These are phyloP conservation scores for Fusarium sp. DNA, from an alignment of 2,329 filamentous ascomycete species.

Conservation along the genomic window DNA sequence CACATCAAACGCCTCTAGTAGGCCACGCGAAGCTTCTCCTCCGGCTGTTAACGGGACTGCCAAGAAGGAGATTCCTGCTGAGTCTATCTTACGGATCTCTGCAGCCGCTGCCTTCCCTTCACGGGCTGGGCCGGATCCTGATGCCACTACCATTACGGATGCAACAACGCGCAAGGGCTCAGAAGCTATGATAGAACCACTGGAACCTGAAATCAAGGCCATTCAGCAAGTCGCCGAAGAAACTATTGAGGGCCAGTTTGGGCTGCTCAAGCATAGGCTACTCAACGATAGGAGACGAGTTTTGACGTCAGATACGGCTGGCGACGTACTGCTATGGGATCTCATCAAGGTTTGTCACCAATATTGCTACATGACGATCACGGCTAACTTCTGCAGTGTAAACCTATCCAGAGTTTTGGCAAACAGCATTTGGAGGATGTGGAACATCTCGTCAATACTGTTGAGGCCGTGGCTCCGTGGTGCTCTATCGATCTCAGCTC, in stretches of 20 bases:
- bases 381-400: slow-evolving; percentile 65
- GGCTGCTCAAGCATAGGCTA: slow-evolving; percentile 90
- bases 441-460: slow-evolving; percentile 83
- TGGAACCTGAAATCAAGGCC: slow-evolving; percentile 59
- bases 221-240: slow-evolving; percentile 76
- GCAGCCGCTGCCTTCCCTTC: slow-evolving; percentile 82
- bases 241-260: slow-evolving; percentile 93
- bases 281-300: slow-evolving; percentile 91
- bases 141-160: slow-evolving; percentile 62
- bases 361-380: too few species aligned
- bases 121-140: slow-evolving; percentile 61
- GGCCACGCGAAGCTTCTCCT: slow-evolving; percentile 48
- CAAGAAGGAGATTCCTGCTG: slow-evolving; percentile 76
- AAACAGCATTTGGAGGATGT: slow-evolving; percentile 95
- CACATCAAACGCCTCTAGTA: slow-evolving; percentile 55
- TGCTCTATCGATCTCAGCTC: slow-evolving; percentile 95
- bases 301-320: slow-evolving; percentile 91
- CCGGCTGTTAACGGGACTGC: slow-evolving; percentile 48
- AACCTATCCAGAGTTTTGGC: slow-evolving; percentile 89
- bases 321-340: slow-evolving; percentile 96
- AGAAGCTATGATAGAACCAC: slow-evolving; percentile 43
- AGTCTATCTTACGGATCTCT: slow-evolving; percentile 82
- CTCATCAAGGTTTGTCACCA: slow-evolving; percentile 74
- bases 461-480: slow-evolving; percentile 92
- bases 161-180: slow-evolving; percentile 52